Evolutionary conservation across 2,329 filamentous ascomycete species (phyloP), one percentile per base, ranked within the genome.

Genomic region (Trichoderma koningii): DNA sequence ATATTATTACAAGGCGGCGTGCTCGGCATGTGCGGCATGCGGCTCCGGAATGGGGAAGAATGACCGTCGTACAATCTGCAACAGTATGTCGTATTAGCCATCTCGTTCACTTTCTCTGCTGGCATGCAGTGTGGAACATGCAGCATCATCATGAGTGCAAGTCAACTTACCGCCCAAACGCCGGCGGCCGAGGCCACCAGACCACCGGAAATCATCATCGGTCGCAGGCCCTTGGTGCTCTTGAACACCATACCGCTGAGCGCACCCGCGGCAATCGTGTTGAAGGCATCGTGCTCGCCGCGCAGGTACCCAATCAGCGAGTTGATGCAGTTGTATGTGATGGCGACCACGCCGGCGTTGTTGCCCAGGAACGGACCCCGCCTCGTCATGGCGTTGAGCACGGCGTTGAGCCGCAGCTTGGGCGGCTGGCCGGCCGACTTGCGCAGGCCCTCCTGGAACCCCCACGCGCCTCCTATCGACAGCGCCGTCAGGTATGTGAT

Each of bases 161-260:
- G 45, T 50, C 61, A 26, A 87, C 91, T 80, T 87, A 99, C 94
- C 74, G 93, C 89, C 95, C 96, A 99, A 66, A 82, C 85, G 69
- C 91, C 93, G 63, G 95, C 96, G 68, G 95, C 84, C 48, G 88
- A 87, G 61, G 89, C 95, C 66, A 98, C 93, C 70, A 99, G 89
- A 71, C 89, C 92, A 68, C 93, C 91, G 42, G 93, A 97, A 73
- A 98, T 95, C 82, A 95, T 83, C 93, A 98, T 98, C 41, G 93
- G 93, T 78, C 91, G 86, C 67, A 95, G 69, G 6, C 95, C 95
- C 73, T 91, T 86, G 55, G 96, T 98, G 77, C 93, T 96, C 85
- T 97, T 98, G 81, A 99, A 99, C 15, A 99, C 76, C 85, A 94
- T 93, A 66, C 95, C 95, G 74, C 93, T 96, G 71, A 99, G 77